phyloP scores from a whole-genome alignment of 2,329 filamentous ascomycete genomes.

The Colletotrichum graminicola region DNA sequence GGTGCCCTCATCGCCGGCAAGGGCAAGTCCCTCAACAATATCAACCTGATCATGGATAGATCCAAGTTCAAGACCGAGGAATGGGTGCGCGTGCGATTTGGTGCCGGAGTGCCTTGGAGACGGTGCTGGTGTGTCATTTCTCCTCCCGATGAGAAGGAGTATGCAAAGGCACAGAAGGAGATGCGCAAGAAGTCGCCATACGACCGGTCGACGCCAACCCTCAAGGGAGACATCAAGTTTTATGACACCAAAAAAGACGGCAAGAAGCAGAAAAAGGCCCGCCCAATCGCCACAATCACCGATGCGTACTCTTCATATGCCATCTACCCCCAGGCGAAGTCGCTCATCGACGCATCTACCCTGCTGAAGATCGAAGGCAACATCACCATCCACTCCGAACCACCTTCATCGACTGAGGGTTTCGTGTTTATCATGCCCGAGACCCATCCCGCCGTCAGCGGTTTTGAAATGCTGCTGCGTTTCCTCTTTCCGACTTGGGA shows the following conservation, averaged over 20 bases:
- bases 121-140: constrained; percentile 96
- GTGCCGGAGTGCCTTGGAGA: constrained; percentile 94
- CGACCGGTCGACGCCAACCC: constrained; percentile 74
- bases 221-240: constrained; percentile 94
- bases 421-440: constrained; percentile 99
- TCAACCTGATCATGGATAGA: constrained; percentile 88
- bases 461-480: constrained; percentile 94
- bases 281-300: constrained; percentile 90
- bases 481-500: constrained; percentile 96
- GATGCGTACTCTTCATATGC: constrained; percentile 94
- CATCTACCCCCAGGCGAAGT: constrained; percentile 94
- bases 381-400: constrained; percentile 86
- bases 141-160: constrained; percentile 94
- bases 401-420: constrained; percentile 84
- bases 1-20: constrained; percentile 96
- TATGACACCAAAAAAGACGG: constrained; percentile 82
- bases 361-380: constrained; percentile 93
- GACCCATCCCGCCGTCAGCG: constrained; percentile 87
- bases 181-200: constrained; percentile 87
- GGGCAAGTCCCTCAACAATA: constrained; percentile 89
- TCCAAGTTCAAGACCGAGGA: constrained; percentile 83
- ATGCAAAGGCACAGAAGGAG: constrained; percentile 84
- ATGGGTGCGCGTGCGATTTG: constrained; percentile 95
- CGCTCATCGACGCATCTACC: constrained; percentile 93
- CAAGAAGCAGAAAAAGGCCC: constrained; percentile 91